Base-by-base conservation (phyloP, 2,329 filamentous ascomycete species). In the Hansfordia pulvinata region DNA sequence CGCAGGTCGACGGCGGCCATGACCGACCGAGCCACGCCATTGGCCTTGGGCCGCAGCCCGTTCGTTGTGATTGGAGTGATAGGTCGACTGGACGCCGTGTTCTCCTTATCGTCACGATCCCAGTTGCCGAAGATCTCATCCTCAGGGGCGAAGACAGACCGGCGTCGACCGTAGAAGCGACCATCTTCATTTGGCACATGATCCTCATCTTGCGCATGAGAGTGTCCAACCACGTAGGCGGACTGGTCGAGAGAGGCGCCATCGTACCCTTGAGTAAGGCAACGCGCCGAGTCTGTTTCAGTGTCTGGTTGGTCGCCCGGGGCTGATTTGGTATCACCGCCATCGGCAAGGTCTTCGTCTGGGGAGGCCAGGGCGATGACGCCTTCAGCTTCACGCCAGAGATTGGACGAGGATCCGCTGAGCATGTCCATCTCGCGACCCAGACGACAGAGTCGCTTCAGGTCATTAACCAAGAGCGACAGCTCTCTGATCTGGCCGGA, bases 311-410 rank as follows among this genome's bases (percentile, higher is more conserved):
- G n/a, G n/a, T n/a, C n/a, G n/a, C n/a, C n/a, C n/a, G n/a, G n/a
- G n/a, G n/a, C n/a, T n/a, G n/a, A n/a, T 16, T 54, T 50, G 5
- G 50, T 49, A 9, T 52, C 46, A 20, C 43, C 36, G 10, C 49
- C 48, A 9, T 58, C 55, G 5, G 54, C 39, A 25, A 67, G 59
- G 25, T 78, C 72, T 19, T 72, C 68, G 34, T 78, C 73, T 2
- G 74, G 73, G 2, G 73, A 76, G 23, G 82, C 83, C n/a, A 92
- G 58, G 18, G 81, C 78, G 44, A 92, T 90, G 52, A 92, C 86
- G 10, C 80, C 81, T 47, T 90, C 80, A 2, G 84, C 82, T 46
- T 90, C 81, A 40, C 74, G 71, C 80, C 81, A 92, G 24, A 81
- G 58, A 9, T 58, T 55, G 9, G 63, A 61, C 13, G 73, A 64